These are phyloP conservation scores for Mycena galericulata DNA, from an alignment of 768 basidiomycete genomes.

Conservation along the genomic window DNA sequence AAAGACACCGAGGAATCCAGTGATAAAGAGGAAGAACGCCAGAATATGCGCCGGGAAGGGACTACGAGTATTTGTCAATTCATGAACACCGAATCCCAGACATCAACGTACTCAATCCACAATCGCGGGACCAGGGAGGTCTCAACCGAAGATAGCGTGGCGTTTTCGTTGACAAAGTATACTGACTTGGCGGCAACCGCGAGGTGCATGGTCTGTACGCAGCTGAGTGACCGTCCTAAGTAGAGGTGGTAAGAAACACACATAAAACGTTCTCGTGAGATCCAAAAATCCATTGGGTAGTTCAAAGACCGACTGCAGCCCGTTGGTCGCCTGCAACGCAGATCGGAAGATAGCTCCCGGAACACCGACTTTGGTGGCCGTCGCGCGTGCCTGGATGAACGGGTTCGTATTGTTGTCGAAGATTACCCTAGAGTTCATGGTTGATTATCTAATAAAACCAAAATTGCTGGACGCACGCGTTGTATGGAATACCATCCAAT, in stretches of 20 bases:
- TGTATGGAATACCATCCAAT: slow-evolving; percentile 19
- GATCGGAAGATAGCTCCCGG: slow-evolving; percentile 70
- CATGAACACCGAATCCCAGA: not conserved
- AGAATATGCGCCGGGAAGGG: slow-evolving; percentile 65
- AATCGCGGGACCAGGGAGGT: slow-evolving; percentile 61
- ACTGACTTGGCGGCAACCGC: slow-evolving; percentile 65
- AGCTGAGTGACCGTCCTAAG: not conserved
- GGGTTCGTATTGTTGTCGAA: slow-evolving; percentile 54
- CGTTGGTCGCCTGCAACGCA: slow-evolving; percentile 56
- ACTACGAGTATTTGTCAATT: slow-evolving; percentile 45
- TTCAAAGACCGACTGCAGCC: slow-evolving; percentile 60
- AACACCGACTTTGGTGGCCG: slow-evolving; percentile 62
- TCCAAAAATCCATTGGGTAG: slow-evolving; percentile 63
- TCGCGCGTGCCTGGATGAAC: slow-evolving; percentile 65
- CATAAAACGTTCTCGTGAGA: slow-evolving; percentile 64
- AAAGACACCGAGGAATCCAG: slow-evolving; percentile 60
- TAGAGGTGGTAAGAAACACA: slow-evolving; percentile 44
- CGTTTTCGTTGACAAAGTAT: slow-evolving; percentile 64
- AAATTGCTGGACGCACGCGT: slow-evolving; percentile 18
- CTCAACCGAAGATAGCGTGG: slow-evolving; percentile 52
- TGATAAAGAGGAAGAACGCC: slow-evolving; percentile 58
- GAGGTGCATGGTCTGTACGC: slow-evolving; percentile 66
- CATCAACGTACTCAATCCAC: slow-evolving; percentile 67
- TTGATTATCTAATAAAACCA: not conserved
- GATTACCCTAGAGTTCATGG: slow-evolving; percentile 50